A percentile compares a stretch with the other conserved stretches of the same genome.
phyloP scores from a whole-genome alignment of 495 filamentous ascomycete species.

The Neurospora hispaniola region DNA sequence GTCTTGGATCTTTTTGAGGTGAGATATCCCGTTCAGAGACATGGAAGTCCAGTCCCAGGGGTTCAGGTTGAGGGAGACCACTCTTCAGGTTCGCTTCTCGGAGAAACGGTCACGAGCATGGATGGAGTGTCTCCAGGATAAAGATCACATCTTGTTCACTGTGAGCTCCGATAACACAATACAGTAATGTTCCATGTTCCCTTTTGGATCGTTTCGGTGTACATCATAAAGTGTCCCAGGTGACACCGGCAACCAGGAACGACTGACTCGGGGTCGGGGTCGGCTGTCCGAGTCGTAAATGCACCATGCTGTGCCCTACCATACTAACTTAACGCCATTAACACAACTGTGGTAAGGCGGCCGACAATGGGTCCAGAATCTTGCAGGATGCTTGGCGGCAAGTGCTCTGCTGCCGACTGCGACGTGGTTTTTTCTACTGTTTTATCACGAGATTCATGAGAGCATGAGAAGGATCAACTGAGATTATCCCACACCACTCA shows the following conservation, averaged over 20 bases:
- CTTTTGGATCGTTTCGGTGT: neutral
- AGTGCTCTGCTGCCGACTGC: neutral
- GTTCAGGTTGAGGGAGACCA: too few species aligned
- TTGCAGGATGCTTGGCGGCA: neutral
- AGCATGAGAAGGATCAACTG: neutral
- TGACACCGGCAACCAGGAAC: neutral
- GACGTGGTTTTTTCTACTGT: neutral
- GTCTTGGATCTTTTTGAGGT: neutral
- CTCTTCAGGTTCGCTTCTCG: too few species aligned
- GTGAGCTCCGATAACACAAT: too few species aligned
- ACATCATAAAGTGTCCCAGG: neutral
- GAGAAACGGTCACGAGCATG: too few species aligned
- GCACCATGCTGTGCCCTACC: neutral
- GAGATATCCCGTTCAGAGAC: too few species aligned
- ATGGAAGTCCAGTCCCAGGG: too few species aligned
- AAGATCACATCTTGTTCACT: neutral
- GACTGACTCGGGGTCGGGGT: neutral
- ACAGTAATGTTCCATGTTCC: neutral
- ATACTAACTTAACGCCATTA: neutral
- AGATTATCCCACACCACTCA: neutral
- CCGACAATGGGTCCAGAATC: neutral
- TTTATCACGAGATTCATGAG: neutral
- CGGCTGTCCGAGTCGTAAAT: neutral
- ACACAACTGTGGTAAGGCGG: neutral
- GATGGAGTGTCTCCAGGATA: neutral